Evolutionary conservation across 2,329 filamentous ascomycete species (phyloP), one percentile per base, ranked within the genome.

Genomic region (Coniella vitis): DNA sequence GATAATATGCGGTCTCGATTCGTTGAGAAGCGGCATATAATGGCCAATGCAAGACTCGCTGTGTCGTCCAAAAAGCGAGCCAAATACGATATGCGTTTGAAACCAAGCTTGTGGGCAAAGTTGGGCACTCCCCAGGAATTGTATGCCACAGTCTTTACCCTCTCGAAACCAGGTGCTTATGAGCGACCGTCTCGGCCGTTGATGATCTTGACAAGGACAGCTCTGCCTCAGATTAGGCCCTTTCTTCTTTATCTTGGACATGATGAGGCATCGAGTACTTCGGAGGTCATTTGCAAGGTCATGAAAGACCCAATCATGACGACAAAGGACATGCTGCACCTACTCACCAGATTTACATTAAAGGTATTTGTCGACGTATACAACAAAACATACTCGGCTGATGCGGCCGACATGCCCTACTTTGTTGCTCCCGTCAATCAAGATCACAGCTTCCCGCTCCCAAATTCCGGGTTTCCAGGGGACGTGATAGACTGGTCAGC

Each of bases 31-130:
- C 71, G 45, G 10, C 90, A 89, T 3, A 75, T 71, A 0, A 91
- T 94, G 86, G 78, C 87, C n/a, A 96, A 96, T 63, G 90, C 90
- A 2, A 77, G 82, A 0, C 69, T 96, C 4, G 90, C 90, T 0
- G 74, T 96, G n/a, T 86, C 81, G 54, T 81, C 81, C 20, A 90
- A 89, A 60, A 89, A 86, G 61, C 82, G 76, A 41, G 77, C 79
- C 1, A 71, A 78, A 22, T 97, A 97, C 63, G 66, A 69, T 1
- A 94, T 95, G 86, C 78, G 79, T 2, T 71, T 81, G 13, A 96
- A 95, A 62, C 90, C 93, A 2, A 68, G 73, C 0, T 67, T 89
- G 2, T 98, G 93, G 93, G 65, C 67, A 1, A 48, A 54, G 1
- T 57, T 71, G 13, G 73, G 72, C 1, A 47, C 60, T 1, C 79